A percentile compares a stretch with the other conserved stretches of the same genome.
These are phyloP conservation scores for Kuraishia ogatae DNA, from an alignment of 805 yeast species.

Conservation along the genomic window DNA sequence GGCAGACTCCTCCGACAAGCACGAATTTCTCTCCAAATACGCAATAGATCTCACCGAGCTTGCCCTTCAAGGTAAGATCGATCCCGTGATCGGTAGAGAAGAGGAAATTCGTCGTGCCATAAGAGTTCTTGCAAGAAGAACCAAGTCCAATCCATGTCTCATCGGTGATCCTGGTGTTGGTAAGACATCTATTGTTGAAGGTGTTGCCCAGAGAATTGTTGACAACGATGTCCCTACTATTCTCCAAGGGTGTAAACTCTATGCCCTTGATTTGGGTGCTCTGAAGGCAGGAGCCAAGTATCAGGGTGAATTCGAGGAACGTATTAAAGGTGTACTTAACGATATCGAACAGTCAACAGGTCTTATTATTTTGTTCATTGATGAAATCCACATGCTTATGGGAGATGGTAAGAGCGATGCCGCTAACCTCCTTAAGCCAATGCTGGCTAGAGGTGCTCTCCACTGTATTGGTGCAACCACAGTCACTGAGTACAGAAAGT, in stretches of 20 bases:
- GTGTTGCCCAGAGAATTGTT: constrained; percentile 94
- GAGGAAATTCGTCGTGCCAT: constrained; percentile 96
- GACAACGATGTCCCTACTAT: constrained; percentile 94
- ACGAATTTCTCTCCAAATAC: constrained; percentile 81
- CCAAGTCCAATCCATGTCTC: constrained; percentile 91
- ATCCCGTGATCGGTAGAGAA: constrained; percentile 98
- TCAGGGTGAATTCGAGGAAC: constrained; percentile 97
- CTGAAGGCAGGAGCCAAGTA: constrained; percentile 98
- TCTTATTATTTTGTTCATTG: constrained; percentile 85
- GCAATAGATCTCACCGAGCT: constrained; percentile 90
- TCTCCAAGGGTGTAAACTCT: constrained; percentile 70
- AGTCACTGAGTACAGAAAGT: constrained; percentile 85
- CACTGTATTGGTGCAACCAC: constrained; percentile 99
- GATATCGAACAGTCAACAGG: constrained; percentile 86
- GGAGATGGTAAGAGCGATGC: constrained; percentile 98
- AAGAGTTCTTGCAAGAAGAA: constrained; percentile 91
- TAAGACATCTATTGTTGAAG: constrained; percentile 96
- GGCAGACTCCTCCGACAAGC: constrained; percentile 82
- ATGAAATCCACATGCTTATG: constrained; percentile 99
- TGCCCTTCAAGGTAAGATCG: constrained; percentile 91
- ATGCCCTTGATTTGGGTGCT: constrained; percentile 90
- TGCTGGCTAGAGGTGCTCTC: constrained; percentile 90
- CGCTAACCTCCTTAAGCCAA: constrained; percentile 93
- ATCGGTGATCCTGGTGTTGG: constrained; percentile 99
- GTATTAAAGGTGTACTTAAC: constrained; percentile 91